Evolutionary conservation across 2,329 filamentous ascomycete species (phyloP).

Genomic region (Dactylonectria estremocensis): DNA sequence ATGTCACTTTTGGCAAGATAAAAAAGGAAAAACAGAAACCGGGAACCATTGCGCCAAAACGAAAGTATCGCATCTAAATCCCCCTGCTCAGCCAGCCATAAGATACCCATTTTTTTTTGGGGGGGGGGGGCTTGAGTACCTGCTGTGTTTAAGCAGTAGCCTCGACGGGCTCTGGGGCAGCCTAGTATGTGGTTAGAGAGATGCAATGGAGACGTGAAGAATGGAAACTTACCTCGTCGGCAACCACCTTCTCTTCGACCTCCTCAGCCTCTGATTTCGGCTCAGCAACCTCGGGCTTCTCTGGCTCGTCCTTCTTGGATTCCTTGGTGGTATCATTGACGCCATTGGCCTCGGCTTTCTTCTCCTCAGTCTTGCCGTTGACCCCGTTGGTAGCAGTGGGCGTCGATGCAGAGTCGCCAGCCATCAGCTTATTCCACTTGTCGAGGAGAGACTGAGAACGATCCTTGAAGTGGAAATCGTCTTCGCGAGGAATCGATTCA

Average conservation of each 20-base stretch:
- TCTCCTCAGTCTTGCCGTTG: slow-evolving; percentile 62
- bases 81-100: slow-evolving; percentile 29
- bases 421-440: slow-evolving; percentile 90
- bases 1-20: slow-evolving; percentile 47
- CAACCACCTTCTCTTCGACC: slow-evolving; percentile 43
- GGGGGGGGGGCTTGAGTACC: neutral
- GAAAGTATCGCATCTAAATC: slow-evolving; percentile 42
- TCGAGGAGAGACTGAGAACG: slow-evolving; percentile 85
- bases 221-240: slow-evolving; percentile 55
- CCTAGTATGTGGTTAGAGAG: slow-evolving; percentile 40
- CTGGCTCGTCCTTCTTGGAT: slow-evolving; percentile 53
- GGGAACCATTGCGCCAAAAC: slow-evolving; percentile 49
- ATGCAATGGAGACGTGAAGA: neutral
- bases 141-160: slow-evolving; percentile 51
- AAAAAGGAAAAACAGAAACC: slow-evolving; percentile 43
- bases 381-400: slow-evolving; percentile 62
- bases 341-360: slow-evolving; percentile 59
- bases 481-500: slow-evolving; percentile 86
- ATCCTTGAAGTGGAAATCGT: slow-evolving; percentile 90
- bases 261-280: slow-evolving; percentile 37
- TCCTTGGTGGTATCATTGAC: slow-evolving; percentile 58
- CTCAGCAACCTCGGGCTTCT: slow-evolving; percentile 44
- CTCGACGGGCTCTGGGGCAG: slow-evolving; percentile 55
- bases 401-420: slow-evolving; percentile 65
- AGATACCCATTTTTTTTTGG: slow-evolving; percentile 26